Percentiles rank a stretch among this genome's conserved stretches.
These are phyloP conservation scores for Apophysomyces variabilis DNA, from an alignment of 371 early-diverging fungal genomes.

Conservation along the genomic window DNA sequence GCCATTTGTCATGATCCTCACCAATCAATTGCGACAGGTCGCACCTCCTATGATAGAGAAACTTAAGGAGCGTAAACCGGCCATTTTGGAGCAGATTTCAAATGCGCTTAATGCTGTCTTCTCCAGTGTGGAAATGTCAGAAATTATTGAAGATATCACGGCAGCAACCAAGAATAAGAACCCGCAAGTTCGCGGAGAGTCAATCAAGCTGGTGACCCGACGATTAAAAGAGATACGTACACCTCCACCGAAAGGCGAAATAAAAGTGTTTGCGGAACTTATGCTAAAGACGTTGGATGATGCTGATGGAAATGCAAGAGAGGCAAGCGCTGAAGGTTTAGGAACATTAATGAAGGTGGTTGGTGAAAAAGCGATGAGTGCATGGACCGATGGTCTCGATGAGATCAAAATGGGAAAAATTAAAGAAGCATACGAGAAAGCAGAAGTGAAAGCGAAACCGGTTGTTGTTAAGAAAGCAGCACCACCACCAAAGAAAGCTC, in stretches of 20 bases:
- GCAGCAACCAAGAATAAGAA: slow-evolving; percentile 84
- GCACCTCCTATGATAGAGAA: slow-evolving; percentile 82
- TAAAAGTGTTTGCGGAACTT: slow-evolving; percentile 76
- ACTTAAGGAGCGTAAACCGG: slow-evolving; percentile 92
- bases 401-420: slow-evolving; percentile 87
- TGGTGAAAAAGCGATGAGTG: slow-evolving; percentile 75
- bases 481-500: slow-evolving; percentile 36
- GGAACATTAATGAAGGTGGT: slow-evolving; percentile 89
- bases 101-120: slow-evolving; percentile 86
- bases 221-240: slow-evolving; percentile 71
- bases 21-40: slow-evolving; percentile 24
- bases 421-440: slow-evolving; percentile 84
- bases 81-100: slow-evolving; percentile 82
- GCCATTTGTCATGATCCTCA: neutral
- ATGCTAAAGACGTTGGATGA: slow-evolving; percentile 85
- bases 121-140: slow-evolving; percentile 63
- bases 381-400: slow-evolving; percentile 85
- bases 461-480: slow-evolving; percentile 50
- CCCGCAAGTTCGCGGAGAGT: slow-evolving; percentile 86
- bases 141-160: slow-evolving; percentile 74
- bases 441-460: slow-evolving; percentile 72
- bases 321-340: slow-evolving; percentile 85
- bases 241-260: slow-evolving; percentile 76
- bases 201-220: slow-evolving; percentile 72
- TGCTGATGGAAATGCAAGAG: slow-evolving; percentile 85